Conservation (phyloP, 805 yeast species). For the Candida ulmi region DNA sequence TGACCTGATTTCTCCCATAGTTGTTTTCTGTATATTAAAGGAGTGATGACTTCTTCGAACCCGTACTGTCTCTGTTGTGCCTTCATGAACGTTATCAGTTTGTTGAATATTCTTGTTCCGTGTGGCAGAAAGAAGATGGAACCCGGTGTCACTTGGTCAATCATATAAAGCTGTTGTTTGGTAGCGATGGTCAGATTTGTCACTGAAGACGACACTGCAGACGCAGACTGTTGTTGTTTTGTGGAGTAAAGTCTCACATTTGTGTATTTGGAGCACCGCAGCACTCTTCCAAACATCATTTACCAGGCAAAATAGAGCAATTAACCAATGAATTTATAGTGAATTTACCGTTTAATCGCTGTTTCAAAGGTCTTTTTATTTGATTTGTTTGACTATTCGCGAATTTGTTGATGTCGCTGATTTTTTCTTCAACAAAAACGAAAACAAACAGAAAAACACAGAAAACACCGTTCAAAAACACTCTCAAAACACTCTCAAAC, state of each 20-base stretch:
- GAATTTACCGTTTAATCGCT: no score
- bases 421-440: no score
- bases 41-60: constrained; percentile 89
- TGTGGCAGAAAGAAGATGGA: constrained; percentile 88
- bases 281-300: background rate
- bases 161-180: constrained; percentile 70
- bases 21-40: constrained; percentile 74
- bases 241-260: constrained; percentile 5
- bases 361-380: no score
- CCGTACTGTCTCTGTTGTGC: constrained; percentile 75
- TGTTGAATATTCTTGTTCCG: constrained; percentile 84
- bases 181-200: constrained; percentile 23
- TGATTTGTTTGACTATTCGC: no score
- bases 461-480: no score
- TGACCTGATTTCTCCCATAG: constrained; percentile 93
- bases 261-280: background rate
- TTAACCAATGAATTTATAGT: no score
- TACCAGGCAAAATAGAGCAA: background rate
- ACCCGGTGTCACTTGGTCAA: constrained; percentile 84
- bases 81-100: constrained; percentile 76
- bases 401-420: no score
- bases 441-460: no score
- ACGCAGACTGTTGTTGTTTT: no score
- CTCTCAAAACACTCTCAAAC: no score
- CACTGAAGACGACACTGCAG: constrained; percentile 14